These are phyloP conservation scores for Effrenium voratum DNA, from an alignment of 73 alveolate genomes.

Conservation along the genomic window DNA sequence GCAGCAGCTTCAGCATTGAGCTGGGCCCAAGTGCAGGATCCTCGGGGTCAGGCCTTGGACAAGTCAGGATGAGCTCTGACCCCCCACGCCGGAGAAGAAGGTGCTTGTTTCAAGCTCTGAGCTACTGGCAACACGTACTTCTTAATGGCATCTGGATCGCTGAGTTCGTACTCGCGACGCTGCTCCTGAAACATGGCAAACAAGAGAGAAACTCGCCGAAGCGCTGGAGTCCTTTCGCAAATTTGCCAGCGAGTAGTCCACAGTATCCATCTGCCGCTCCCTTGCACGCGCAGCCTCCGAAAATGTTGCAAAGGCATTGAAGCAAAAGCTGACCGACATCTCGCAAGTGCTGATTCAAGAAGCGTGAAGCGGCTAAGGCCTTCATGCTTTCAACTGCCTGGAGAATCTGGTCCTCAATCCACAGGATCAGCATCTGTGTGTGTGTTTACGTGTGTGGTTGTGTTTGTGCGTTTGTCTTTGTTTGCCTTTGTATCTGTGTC, in stretches of 20 bases:
- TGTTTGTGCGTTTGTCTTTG: background rate
- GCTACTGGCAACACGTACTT: constrained; percentile 23
- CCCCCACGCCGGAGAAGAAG: background rate
- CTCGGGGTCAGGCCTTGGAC: constrained; percentile 79
- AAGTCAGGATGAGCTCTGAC: background rate
- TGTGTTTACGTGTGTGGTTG: background rate
- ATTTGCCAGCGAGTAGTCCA: constrained; percentile 82
- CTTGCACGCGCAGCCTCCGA: constrained; percentile 77
- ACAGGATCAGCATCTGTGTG: background rate
- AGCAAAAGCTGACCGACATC: background rate
- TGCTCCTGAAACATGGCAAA: constrained; percentile 20
- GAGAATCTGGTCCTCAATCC: constrained; percentile 54
- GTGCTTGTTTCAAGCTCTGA: too few relatives aligned
- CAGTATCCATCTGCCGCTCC: constrained; percentile 73
- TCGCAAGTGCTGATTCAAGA: background rate
- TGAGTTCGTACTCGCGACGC: constrained; percentile 85
- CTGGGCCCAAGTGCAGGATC: constrained; percentile 91
- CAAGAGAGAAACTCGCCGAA: background rate
- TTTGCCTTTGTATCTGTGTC: background rate
- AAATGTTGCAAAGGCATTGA: background rate
- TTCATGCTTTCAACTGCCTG: constrained; percentile 62
- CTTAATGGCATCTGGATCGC: constrained; percentile 87
- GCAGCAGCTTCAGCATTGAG: constrained; percentile 55
- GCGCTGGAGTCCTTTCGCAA: constrained; percentile 49
- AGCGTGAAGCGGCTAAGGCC: background rate